These are phyloP conservation scores for Aschersonia sp. DNA, from an alignment of 2,329 filamentous ascomycete genomes.

Conservation along the genomic window DNA sequence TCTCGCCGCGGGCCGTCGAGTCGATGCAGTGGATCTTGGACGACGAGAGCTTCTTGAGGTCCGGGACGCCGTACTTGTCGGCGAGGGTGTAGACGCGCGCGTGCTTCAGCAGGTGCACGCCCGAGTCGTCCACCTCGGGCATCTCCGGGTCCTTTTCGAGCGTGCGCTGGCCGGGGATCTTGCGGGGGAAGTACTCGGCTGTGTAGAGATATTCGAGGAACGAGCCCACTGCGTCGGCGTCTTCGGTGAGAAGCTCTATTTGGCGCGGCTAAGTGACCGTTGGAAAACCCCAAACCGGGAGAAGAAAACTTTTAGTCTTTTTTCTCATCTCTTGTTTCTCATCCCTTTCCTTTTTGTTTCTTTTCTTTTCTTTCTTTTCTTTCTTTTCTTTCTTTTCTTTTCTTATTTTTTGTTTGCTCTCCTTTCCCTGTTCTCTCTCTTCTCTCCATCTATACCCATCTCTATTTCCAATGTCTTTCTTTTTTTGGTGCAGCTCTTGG, in stretches of 20 bases:
- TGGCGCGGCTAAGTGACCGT: constrained; percentile 34
- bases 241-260: constrained; percentile 42
- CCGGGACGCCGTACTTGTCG: constrained; percentile 55
- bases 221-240: constrained; percentile 19
- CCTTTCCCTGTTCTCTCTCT: too few species aligned
- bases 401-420: too few species aligned
- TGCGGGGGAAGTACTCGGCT: constrained; percentile 54
- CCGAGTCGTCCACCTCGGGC: constrained; percentile 58
- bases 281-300: too few species aligned
- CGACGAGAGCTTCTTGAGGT: constrained; percentile 63
- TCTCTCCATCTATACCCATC: too few species aligned
- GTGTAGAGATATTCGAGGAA: constrained; percentile 28
- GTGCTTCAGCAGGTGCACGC: constrained; percentile 73
- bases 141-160: constrained; percentile 55
- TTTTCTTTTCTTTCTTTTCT: too few species aligned
- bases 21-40: constrained; percentile 88
- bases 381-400: too few species aligned
- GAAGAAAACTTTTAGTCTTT: too few species aligned
- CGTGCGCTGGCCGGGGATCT: constrained; percentile 44
- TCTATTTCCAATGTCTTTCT: too few species aligned
- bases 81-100: constrained; percentile 82
- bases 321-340: too few species aligned
- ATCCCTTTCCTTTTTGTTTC: too few species aligned
- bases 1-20: constrained; percentile 77
- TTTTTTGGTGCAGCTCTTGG: background rate